phyloP scores from a whole-genome alignment of 441 rosid genomes.

The Pelargonium citronellum region DNA sequence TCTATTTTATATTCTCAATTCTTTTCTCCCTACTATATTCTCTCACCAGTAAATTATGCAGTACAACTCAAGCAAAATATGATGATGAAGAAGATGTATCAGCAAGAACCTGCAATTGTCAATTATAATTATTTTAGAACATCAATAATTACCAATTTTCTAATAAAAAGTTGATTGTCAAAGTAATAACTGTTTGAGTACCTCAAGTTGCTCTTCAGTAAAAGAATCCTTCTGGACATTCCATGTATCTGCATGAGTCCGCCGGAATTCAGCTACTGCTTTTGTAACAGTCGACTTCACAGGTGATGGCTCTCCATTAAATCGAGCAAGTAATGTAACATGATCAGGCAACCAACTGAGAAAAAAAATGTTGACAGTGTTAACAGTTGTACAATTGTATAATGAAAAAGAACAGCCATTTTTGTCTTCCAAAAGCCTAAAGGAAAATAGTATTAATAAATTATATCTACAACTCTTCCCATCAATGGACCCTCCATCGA shows the following conservation, averaged over 20 bases:
- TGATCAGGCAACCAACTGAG: slow-evolving; percentile 92
- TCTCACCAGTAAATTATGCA: slow-evolving; percentile 8
- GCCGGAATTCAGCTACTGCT: slow-evolving; percentile 94
- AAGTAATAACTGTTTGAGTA: slow-evolving; percentile 19
- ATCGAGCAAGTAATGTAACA: slow-evolving; percentile 80
- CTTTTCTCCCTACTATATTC: slow-evolving; percentile 21
- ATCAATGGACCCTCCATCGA: too few relatives aligned
- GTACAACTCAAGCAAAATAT: slow-evolving; percentile 68
- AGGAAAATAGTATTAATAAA: too few relatives aligned
- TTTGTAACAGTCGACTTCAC: slow-evolving; percentile 89
- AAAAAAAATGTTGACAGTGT: background rate
- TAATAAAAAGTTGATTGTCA: background rate
- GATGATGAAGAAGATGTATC: slow-evolving; percentile 95
- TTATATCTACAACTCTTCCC: too few relatives aligned
- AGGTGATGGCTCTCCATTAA: slow-evolving; percentile 80
- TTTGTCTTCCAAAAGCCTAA: background rate
- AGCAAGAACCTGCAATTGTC: slow-evolving; percentile 71
- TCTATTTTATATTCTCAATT: slow-evolving; percentile 23
- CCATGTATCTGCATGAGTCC: slow-evolving; percentile 99
- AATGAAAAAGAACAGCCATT: background rate
- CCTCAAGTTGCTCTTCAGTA: slow-evolving; percentile 98
- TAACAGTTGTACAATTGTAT: background rate
- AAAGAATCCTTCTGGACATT: slow-evolving; percentile 83
- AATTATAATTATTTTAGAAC: slow-evolving; percentile 10
- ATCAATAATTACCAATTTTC: background rate